Evolutionary conservation across 2,329 filamentous ascomycete species (phyloP), one percentile per base, ranked within the genome.

Genomic region (Harringtonia lauricola): DNA sequence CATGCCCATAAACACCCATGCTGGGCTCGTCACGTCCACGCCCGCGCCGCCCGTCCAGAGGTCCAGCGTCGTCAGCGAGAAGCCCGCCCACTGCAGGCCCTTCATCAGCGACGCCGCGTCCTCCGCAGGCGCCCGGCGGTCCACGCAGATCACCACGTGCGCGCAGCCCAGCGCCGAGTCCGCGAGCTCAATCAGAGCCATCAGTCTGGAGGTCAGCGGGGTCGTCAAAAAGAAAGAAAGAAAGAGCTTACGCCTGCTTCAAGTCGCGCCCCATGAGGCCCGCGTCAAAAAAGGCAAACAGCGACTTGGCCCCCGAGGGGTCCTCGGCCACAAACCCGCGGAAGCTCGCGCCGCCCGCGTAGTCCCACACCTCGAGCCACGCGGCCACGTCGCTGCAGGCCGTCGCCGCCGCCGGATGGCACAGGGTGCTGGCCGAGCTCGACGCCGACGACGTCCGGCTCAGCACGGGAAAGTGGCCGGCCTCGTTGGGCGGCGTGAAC

Each of bases 41-140:
- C 42, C 41, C 43, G 73, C 59, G 33, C 71, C 69, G 37, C 70
- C 66, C 15, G 76, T 74, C 82, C 87, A 95, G 53, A 78, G 74
- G 53, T 88, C 81, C 36, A 95, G 71, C 21, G 85, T 90, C 40
- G 79, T 80, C 52, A 90, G 74, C 58, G 86, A 84, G 58, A 95
- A 95, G 44, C 89, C 89, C 51, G 94, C 89, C 89, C 89, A 95
- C 60, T 88, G 85, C 41, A 95, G 74, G 56, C 87, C 89, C 61
- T 83, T 86, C 56, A 83, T 78, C 53, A 90, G 69, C 46, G 79
- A 70, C 53, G 81, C 76, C 46, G 75, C 68, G 49, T 85, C 78
- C 47, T 73, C 66, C 22, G 71, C 64, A 33, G 76, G 71, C 49
- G 82, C 76, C 37, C 70, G 68, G 50, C 87, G 83, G 60, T 90